Percentiles rank a stretch among this genome's conserved stretches.
Evolutionary conservation across 805 yeast species (phyloP).

Genomic region (Trichomonascus vanleenenianus): DNA sequence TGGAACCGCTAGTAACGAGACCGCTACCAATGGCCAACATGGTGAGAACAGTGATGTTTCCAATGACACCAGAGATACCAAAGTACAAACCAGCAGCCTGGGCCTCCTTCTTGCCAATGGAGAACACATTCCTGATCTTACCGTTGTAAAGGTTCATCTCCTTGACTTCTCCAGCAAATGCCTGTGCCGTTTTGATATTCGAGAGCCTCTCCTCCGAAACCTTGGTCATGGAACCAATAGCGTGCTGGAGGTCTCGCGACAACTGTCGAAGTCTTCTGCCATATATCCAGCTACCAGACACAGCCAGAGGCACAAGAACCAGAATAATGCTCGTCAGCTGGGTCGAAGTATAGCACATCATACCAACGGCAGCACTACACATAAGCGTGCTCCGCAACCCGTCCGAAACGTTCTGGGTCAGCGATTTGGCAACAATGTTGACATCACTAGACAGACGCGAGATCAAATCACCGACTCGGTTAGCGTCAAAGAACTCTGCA

Average conservation of each 20-base stretch:
- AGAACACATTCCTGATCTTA: conserved; percentile 57
- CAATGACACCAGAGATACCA: conserved; percentile 76
- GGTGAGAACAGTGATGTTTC: conserved; percentile 73
- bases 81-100: conserved; percentile 65
- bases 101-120: conserved; percentile 75
- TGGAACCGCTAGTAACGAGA: conserved; percentile 67
- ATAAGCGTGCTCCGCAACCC: conserved; percentile 80
- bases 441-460: conserved; percentile 85
- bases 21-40: conserved; percentile 72
- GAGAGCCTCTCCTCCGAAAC: conserved; percentile 87
- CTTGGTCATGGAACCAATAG: conserved; percentile 78
- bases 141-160: conserved; percentile 71
- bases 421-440: conserved; percentile 74
- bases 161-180: conserved; percentile 75
- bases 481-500: conserved; percentile 80
- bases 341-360: conserved; percentile 86
- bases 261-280: conserved; percentile 71
- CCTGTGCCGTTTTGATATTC: conserved; percentile 80
- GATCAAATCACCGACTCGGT: conserved; percentile 86
- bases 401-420: conserved; percentile 84
- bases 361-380: conserved; percentile 78
- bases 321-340: conserved; percentile 77
- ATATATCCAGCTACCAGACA: conserved; percentile 70
- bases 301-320: conserved; percentile 73
- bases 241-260: conserved; percentile 71